Conservation (phyloP, 345 rosid genomes). For the Barbarea vulgaris region DNA sequence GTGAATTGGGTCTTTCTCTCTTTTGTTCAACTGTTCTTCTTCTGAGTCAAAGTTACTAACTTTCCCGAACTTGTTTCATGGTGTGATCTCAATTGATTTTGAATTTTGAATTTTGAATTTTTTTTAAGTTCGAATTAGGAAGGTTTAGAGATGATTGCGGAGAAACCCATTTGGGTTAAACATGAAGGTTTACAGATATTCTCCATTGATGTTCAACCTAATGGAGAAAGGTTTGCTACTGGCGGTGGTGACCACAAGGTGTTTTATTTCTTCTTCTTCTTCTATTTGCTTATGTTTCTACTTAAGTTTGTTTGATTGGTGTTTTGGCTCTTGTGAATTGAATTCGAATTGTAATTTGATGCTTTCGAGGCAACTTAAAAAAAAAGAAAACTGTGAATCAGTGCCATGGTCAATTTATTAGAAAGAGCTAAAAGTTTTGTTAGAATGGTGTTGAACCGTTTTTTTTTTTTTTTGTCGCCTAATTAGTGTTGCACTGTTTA, state of each 20-base stretch:
- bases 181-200: conserved; percentile 98
- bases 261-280: conserved; percentile 1
- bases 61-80: background rate
- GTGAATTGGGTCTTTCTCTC: conserved; percentile 7
- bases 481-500: background rate
- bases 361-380: background rate
- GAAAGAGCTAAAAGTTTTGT: background rate
- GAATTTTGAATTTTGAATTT: too few species aligned
- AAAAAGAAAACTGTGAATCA: too few species aligned
- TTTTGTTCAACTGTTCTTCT: background rate
- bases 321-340: background rate
- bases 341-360: too few species aligned
- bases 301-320: background rate
- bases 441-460: background rate
- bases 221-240: conserved; percentile 92
- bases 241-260: conserved; percentile 99
- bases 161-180: conserved; percentile 93
- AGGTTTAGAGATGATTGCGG: conserved; percentile 71
- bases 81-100: conserved; percentile 3
- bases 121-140: conserved; percentile 12
- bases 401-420: too few species aligned
- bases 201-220: conserved; percentile 97
- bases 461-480: too few species aligned
- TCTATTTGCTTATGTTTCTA: background rate
- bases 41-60: conserved; percentile 8